Evolutionary conservation across 768 basidiomycete genomes (phyloP), one percentile per base, ranked within the genome.

Genomic region (Scleroderma bovista): DNA sequence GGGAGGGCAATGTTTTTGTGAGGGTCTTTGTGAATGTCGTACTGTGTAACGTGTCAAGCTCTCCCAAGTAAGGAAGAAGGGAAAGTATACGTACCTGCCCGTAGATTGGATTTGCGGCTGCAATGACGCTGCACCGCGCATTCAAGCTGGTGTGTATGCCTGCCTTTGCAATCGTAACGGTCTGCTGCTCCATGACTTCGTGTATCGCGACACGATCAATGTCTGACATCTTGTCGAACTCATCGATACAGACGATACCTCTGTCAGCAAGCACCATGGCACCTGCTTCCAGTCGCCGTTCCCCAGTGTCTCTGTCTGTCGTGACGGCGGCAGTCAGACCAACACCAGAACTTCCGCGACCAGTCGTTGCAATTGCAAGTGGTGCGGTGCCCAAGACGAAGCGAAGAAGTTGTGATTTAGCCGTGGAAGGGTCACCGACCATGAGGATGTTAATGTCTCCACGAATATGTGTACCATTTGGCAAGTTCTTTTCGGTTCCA

Each of bases 181-280:
- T 99, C 65, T 99, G 96, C 68, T 97, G 95, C 66, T 98, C 96
- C 96, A 99, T 99, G 63, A 98, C 96, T 80, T 99, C 96, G 71
- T 99, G 96, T 60, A 99, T 99, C 31, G 96, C 95, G 17, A 98
- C 95, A 57, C 96, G 83, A 72, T 99, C 96, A 57, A 98, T 79
- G 64, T 99, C 96, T 23, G 92, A 94, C 96, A 99, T 98, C 69
- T 99, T 99, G 78, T 99, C 96, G 62, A 99, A 99, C 70, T 99
- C 96, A 69, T 99, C 96, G 59, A 99, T 98, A 68, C 96, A 99
- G 40, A 99, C 95, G 19, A 99, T 93, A 16, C 96, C 96, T 58
- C 95, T 84, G 69, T 99, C 96, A 24, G 96, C 96, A 51, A 99
- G 84, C 47, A 99, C 96, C 96, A 99, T 99, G 12, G 96, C 96